Conservation (phyloP, 1,284 basidiomycete species). For the Caloboletus firmus region DNA sequence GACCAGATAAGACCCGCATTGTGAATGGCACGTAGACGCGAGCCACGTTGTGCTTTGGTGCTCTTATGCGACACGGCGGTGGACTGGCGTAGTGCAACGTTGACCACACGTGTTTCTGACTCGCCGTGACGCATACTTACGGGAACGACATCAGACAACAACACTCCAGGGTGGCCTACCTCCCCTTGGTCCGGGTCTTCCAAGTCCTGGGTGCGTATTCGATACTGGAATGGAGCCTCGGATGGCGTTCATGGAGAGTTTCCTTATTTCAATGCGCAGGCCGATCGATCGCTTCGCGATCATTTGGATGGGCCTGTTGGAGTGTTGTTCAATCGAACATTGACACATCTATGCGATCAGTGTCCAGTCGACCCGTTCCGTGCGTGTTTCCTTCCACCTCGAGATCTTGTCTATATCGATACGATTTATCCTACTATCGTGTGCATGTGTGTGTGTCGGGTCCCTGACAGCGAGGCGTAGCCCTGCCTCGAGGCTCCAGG, state of each 20-base stretch:
- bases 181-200: not conserved
- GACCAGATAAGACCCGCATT: not conserved
- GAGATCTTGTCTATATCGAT: constrained; percentile 9
- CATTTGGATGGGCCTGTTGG: not conserved
- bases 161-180: not conserved
- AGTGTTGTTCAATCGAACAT: not conserved
- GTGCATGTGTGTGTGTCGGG: not conserved
- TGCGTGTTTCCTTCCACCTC: constrained; percentile 1
- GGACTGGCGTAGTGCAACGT: constrained; percentile 18
- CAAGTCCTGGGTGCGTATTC: not conserved
- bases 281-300: constrained; percentile 1
- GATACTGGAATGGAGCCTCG: not conserved
- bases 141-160: not conserved
- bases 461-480: constrained; percentile 13
- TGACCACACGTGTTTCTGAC: constrained; percentile 26
- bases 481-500: constrained; percentile 22
- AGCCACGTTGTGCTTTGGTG: constrained; percentile 2
- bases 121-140: not conserved
- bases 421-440: not conserved
- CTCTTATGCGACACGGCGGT: not conserved
- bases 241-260: not conserved
- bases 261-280: not conserved
- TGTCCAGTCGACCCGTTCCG: not conserved
- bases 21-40: not conserved
- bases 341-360: not conserved